A percentile compares a stretch with the other conserved stretches of the same genome.
Conservation (phyloP, 2,329 filamentous ascomycete genomes). For the Ascochyta rabiei region DNA sequence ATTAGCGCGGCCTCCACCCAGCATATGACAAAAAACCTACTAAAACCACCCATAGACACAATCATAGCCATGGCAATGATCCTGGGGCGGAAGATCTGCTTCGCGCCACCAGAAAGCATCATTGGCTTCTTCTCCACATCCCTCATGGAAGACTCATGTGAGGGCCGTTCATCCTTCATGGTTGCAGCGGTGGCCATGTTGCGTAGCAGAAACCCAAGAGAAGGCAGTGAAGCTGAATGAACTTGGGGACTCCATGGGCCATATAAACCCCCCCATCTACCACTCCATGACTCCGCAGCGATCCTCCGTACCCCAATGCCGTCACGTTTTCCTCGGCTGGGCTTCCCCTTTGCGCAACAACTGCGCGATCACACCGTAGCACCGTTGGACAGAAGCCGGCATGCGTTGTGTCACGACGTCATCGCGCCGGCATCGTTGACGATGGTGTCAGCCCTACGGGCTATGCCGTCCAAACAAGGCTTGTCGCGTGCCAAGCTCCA, state of each 20-base stretch:
- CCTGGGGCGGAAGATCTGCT: slow-evolving; percentile 40
- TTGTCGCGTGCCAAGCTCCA: slow-evolving; percentile 8
- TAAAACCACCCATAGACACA: slow-evolving; percentile 47
- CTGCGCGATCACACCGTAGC: not conserved
- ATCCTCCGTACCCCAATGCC: slow-evolving; percentile 13
- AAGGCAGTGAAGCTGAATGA: not conserved
- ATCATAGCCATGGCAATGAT: slow-evolving; percentile 43
- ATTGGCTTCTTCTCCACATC: slow-evolving; percentile 40
- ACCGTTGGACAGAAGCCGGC: not conserved
- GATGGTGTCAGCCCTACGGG: slow-evolving; percentile 3
- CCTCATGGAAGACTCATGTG: slow-evolving; percentile 31
- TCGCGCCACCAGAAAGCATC: slow-evolving; percentile 27
- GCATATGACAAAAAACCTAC: not conserved
- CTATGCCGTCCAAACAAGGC: slow-evolving; percentile 10
- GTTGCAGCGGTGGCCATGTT: slow-evolving; percentile 11
- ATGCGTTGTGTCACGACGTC: not conserved
- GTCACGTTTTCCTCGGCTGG: slow-evolving; percentile 7
- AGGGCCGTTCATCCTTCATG: slow-evolving; percentile 12
- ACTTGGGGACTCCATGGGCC: slow-evolving; percentile 11
- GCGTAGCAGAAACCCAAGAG: not conserved
- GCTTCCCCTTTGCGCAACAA: not conserved
- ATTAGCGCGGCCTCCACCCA: not conserved
- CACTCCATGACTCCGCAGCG: slow-evolving; percentile 10
- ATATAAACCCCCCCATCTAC: slow-evolving; percentile 10
- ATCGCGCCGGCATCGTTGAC: not conserved